Conservation (phyloP, 1,284 basidiomycete genomes). For the Sphaerobolus stellatus region DNA sequence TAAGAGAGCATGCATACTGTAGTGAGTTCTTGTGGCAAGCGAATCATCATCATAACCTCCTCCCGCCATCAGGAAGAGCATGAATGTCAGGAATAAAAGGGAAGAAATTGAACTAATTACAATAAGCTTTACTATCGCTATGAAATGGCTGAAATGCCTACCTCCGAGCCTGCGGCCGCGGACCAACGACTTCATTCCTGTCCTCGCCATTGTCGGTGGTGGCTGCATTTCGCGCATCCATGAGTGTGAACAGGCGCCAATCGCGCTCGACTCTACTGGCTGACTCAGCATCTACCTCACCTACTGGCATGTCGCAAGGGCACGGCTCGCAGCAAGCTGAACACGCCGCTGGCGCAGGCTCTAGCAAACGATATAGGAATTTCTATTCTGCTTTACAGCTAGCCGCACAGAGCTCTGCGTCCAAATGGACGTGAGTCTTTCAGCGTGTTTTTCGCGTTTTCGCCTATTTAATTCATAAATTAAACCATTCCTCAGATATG, state of each 20-base stretch:
- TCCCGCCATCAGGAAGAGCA: slow-evolving; percentile 67
- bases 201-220: slow-evolving; percentile 4
- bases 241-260: background rate
- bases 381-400: slow-evolving; percentile 74
- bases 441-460: background rate
- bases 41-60: slow-evolving; percentile 19
- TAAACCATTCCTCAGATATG: slow-evolving; percentile 46
- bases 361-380: slow-evolving; percentile 71
- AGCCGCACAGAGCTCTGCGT: slow-evolving; percentile 70
- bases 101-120: slow-evolving; percentile 60
- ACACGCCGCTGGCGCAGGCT: slow-evolving; percentile 20
- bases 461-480: slow-evolving; percentile 4
- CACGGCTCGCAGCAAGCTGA: slow-evolving; percentile 1
- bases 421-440: slow-evolving; percentile 73
- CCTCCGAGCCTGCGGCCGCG: slow-evolving; percentile 7
- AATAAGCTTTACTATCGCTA: background rate
- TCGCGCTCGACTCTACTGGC: background rate
- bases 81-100: slow-evolving; percentile 69
- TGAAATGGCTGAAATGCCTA: background rate
- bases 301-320: background rate
- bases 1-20: slow-evolving; percentile 15
- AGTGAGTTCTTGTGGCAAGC: slow-evolving; percentile 11
- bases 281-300: background rate
- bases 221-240: slow-evolving; percentile 12
- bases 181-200: slow-evolving; percentile 8